Evolutionary conservation across 1,139 yeast species (phyloP).

Genomic region (Hanseniaspora sp.): DNA sequence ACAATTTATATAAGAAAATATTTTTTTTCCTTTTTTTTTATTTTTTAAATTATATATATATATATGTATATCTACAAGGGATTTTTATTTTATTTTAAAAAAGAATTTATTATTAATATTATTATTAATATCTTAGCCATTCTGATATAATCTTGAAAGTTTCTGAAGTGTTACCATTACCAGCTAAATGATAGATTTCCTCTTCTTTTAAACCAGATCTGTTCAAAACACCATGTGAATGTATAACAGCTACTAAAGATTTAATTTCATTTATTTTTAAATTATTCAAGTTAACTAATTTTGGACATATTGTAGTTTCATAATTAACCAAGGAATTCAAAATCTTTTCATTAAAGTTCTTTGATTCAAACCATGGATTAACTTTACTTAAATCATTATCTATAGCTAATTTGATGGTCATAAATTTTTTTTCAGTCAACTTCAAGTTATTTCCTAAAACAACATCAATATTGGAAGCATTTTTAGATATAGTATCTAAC

Average conservation of each 20-base stretch:
- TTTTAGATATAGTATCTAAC: constrained; percentile 48
- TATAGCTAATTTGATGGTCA: constrained; percentile 4
- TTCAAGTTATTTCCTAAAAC: constrained; percentile 1
- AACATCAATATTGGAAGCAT: constrained; percentile 21
- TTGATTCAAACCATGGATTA: constrained; percentile 49
- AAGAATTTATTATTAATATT: constrained; percentile 14
- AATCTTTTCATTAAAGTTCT: constrained; percentile 20
- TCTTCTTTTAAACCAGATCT: constrained; percentile 39
- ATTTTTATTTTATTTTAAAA: neutral
- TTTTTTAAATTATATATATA: neutral
- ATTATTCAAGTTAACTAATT: constrained; percentile 40
- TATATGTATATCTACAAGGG: neutral
- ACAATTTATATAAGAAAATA: neutral
- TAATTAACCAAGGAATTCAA: constrained; percentile 32
- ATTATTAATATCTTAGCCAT: constrained; percentile 17
- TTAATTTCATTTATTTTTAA: constrained; percentile 46
- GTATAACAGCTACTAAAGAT: constrained; percentile 43
- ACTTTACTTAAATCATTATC: constrained; percentile 14
- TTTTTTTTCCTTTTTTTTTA: neutral
- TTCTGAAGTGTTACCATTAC: constrained; percentile 73
- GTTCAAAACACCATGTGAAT: constrained; percentile 44
- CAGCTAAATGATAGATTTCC: constrained; percentile 47
- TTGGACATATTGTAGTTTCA: constrained; percentile 45
- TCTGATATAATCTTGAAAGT: constrained; percentile 37
- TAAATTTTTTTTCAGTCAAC: neutral